Evolutionary conservation across 1,139 yeast genomes (phyloP).

Genomic region (Pichia sp.): DNA sequence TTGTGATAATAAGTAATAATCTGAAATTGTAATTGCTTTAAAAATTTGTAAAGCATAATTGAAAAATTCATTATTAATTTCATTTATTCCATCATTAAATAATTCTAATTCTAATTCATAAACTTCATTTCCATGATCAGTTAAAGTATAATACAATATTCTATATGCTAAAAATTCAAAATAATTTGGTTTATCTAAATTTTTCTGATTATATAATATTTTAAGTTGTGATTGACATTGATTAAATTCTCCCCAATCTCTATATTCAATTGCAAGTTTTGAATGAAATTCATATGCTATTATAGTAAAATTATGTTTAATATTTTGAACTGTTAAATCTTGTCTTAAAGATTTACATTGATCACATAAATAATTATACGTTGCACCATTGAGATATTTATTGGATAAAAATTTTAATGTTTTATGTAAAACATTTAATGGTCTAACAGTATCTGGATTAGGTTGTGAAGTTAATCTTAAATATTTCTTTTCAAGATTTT

Average conservation of each 20-base stretch:
- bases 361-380: slow-evolving; percentile 74
- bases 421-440: slow-evolving; percentile 52
- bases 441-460: slow-evolving; percentile 77
- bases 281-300: slow-evolving; percentile 83
- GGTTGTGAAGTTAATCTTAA: slow-evolving; percentile 87
- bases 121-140: slow-evolving; percentile 55
- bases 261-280: slow-evolving; percentile 72
- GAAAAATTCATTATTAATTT: slow-evolving; percentile 31
- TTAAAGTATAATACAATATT: slow-evolving; percentile 70
- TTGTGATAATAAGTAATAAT: slow-evolving; percentile 39
- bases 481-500: slow-evolving; percentile 66
- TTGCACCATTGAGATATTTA: slow-evolving; percentile 47
- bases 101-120: slow-evolving; percentile 32
- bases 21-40: slow-evolving; percentile 36
- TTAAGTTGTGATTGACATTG: slow-evolving; percentile 86
- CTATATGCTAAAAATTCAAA: slow-evolving; percentile 70
- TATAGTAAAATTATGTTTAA: slow-evolving; percentile 71
- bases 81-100: slow-evolving; percentile 19
- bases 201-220: slow-evolving; percentile 42
- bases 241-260: slow-evolving; percentile 89
- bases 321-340: slow-evolving; percentile 88
- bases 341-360: slow-evolving; percentile 90
- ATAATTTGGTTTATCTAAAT: slow-evolving; percentile 34
- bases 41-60: slow-evolving; percentile 41
- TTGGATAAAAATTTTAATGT: slow-evolving; percentile 50